Base-by-base conservation (phyloP, 169 alveolate species). In the Cryptosporidium meleagridis region DNA sequence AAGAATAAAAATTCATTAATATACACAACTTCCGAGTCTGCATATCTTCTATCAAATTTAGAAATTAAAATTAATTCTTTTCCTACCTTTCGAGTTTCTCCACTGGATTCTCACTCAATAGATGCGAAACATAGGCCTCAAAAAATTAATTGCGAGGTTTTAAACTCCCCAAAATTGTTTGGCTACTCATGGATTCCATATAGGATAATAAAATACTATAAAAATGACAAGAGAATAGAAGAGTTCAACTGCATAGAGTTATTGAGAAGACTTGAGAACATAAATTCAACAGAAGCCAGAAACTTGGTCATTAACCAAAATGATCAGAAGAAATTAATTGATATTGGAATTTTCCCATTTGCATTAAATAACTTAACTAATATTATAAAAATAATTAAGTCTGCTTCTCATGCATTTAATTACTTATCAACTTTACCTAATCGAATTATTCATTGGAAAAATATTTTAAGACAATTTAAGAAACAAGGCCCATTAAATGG, bases 101-200 rank as follows among this genome's bases (percentile, higher is more conserved):
- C 52, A 65, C 69, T 18, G n/a, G 39, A 14, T 31, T 65, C 26
- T 14, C 5, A 35, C 14, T 31, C 51, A 16, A 16, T n/a, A 14
- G 12, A 65, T 2, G 3, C n/a, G 18, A 29, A 65, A 7, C 9
- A 21, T 29, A 45, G 9, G 10, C 21, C 84, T 26, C 37, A 45
- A 67, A 21, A 37, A 44, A 44, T 14, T 29, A 26, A 41, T 1
- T 21, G 21, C 21, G n/a, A 37, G 23, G 37, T 44, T 45, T 16
- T 16, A 23, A 41, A 31, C 12, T 2, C 12, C 3, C 72, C 70
- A 31, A 41, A 21, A 14, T 8, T 73, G 18, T 55, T 73, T 21
- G 86, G 86, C 2, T 73, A 73, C 33, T 73, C 86, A 18, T 73
- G 86, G 86, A 55, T 73, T 31, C 86, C 86, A 31, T 37, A 59